Evolutionary conservation across 257 asterid genomes (phyloP).

Genomic region (Fraxinus americana): DNA sequence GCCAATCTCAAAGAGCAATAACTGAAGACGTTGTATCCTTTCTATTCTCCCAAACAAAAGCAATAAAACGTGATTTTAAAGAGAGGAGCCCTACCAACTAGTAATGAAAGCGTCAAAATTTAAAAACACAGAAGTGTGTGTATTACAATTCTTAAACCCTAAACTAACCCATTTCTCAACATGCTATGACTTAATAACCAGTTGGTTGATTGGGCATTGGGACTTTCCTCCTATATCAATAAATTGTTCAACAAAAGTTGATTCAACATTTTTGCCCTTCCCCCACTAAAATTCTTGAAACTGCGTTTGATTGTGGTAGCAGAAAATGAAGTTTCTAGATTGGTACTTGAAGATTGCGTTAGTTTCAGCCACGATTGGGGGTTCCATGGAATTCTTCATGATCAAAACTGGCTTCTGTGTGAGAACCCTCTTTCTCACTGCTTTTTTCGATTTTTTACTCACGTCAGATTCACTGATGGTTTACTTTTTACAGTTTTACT

Average conservation of each 20-base stretch:
- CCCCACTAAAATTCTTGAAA: background rate
- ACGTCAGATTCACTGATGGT: background rate
- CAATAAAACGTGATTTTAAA: too few relatives aligned
- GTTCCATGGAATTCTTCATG: conserved; percentile 94
- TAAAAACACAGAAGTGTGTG: too few relatives aligned
- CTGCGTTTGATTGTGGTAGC: conserved; percentile 13
- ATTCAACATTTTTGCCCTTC: background rate
- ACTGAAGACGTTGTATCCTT: too few relatives aligned
- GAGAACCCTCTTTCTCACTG: conserved; percentile 55
- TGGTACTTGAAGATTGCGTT: conserved; percentile 87
- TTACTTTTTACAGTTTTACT: background rate
- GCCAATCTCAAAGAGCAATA: too few relatives aligned
- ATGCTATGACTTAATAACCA: too few relatives aligned
- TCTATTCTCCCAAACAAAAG: too few relatives aligned
- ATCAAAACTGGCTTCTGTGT: conserved; percentile 95
- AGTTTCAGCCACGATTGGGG: conserved; percentile 73
- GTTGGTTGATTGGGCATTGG: too few relatives aligned
- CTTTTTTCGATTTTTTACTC: conserved; percentile 1
- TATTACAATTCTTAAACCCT: too few relatives aligned
- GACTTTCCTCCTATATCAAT: too few relatives aligned
- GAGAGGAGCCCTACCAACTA: too few relatives aligned
- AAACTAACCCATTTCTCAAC: too few relatives aligned
- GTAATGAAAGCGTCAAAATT: too few relatives aligned
- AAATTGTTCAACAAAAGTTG: background rate
- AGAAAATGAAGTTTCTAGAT: conserved; percentile 67